Percentiles rank a stretch among this genome's conserved stretches.
Evolutionary conservation across 2,329 filamentous ascomycete species (phyloP).

Genomic region (Pseudonectria buxi): DNA sequence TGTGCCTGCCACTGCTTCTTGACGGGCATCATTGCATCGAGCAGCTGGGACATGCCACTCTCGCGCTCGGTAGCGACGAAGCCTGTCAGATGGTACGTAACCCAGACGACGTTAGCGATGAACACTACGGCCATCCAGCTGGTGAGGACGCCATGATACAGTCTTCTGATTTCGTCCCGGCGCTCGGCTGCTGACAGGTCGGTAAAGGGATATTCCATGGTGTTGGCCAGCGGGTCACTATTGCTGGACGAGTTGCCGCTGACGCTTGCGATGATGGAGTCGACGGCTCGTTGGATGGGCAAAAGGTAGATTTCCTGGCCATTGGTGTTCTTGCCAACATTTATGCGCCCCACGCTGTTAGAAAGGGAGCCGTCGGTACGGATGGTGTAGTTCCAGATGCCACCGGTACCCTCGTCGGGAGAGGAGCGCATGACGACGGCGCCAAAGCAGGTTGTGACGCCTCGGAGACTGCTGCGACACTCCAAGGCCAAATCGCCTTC

Average conservation of each 20-base stretch:
- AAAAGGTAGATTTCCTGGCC: slow-evolving; percentile 71
- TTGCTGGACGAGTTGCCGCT: slow-evolving; percentile 32
- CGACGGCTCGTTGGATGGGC: slow-evolving; percentile 73
- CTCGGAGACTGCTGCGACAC: slow-evolving; percentile 59
- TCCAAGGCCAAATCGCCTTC: slow-evolving; percentile 53
- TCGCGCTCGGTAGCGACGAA: slow-evolving; percentile 82
- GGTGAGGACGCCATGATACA: slow-evolving; percentile 66
- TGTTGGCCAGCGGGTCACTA: slow-evolving; percentile 30
- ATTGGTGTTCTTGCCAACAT: slow-evolving; percentile 59
- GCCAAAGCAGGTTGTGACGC: slow-evolving; percentile 65
- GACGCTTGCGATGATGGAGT: slow-evolving; percentile 59
- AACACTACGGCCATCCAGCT: slow-evolving; percentile 73
- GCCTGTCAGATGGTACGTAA: slow-evolving; percentile 82
- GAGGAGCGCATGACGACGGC: slow-evolving; percentile 71
- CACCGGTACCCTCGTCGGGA: slow-evolving; percentile 58
- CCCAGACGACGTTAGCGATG: slow-evolving; percentile 70
- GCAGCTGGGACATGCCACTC: slow-evolving; percentile 76
- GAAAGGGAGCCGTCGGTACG: slow-evolving; percentile 64
- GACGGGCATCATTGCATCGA: slow-evolving; percentile 88
- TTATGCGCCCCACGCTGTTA: slow-evolving; percentile 51
- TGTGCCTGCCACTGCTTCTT: slow-evolving; percentile 68
- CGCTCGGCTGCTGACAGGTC: slow-evolving; percentile 62
- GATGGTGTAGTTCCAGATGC: slow-evolving; percentile 81
- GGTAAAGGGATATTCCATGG: slow-evolving; percentile 69
- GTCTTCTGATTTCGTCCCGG: slow-evolving; percentile 54